Conservation (phyloP, 2,329 filamentous ascomycete species). For the Uncinocarpus reesii region DNA sequence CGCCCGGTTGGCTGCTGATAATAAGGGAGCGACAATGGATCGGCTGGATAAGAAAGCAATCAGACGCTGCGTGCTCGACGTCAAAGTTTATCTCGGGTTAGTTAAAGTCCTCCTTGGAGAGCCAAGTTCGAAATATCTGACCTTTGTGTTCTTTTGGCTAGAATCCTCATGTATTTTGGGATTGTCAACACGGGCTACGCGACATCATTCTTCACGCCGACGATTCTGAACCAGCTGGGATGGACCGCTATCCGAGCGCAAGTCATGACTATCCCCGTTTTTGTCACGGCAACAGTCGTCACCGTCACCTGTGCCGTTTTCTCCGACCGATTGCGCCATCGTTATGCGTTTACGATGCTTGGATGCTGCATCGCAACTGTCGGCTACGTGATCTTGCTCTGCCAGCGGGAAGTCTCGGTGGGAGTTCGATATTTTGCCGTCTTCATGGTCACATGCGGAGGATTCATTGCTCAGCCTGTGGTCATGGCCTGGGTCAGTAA, state of each 20-base stretch:
- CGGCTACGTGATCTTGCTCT: conserved; percentile 48
- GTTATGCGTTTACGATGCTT: conserved; percentile 45
- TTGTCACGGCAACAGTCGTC: conserved; percentile 53
- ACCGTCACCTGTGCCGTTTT: conserved; percentile 42
- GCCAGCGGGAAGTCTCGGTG: conserved; percentile 39
- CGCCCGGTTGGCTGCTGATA: conserved; percentile 35
- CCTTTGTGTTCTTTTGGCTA: conserved; percentile 19
- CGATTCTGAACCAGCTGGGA: conserved; percentile 42
- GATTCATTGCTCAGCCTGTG: conserved; percentile 47
- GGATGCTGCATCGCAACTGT: conserved; percentile 43
- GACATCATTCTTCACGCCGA: conserved; percentile 36
- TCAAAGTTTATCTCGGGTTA: conserved; percentile 26
- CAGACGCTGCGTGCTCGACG: conserved; percentile 40
- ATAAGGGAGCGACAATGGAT: conserved; percentile 43
- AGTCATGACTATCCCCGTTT: conserved; percentile 45
- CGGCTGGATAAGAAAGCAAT: conserved; percentile 41
- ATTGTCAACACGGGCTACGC: conserved; percentile 43
- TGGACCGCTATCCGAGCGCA: conserved; percentile 45
- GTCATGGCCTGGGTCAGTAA: conserved; percentile 49
- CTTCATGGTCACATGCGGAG: conserved; percentile 46
- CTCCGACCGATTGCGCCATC: conserved; percentile 43
- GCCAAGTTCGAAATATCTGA: neutral
- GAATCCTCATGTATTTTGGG: conserved; percentile 53
- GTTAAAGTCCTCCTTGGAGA: neutral
- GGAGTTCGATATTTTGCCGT: conserved; percentile 46